Base-by-base conservation (phyloP, 2,329 filamentous ascomycete genomes). In the Ascochyta pisi region DNA sequence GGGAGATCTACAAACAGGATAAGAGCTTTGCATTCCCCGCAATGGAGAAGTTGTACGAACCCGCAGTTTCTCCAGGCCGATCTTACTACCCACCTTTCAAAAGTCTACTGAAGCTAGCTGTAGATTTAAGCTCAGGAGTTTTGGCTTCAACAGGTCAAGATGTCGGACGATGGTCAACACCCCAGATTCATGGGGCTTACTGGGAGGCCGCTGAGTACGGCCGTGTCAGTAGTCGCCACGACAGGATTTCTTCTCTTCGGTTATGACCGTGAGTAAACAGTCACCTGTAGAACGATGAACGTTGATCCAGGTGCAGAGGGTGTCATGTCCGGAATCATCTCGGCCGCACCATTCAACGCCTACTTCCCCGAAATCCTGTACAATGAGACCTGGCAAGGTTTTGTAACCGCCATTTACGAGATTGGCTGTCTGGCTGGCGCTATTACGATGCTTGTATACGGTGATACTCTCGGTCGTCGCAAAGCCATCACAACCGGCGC, bases 381-480 rank as follows among this genome's bases (percentile, higher is more conserved):
- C 51, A 68, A 83, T 61, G 70, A 77, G 13, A 80, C 78, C n/a
- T 77, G 81, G 69, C 79, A 80, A 66, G 81, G 80, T 47, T 80
- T 79, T 51, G 79, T 83, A 16, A 82, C 79, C 1, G 76, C 81
- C 15, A 82, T 82, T 58, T 84, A 83, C 69, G 81, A 83, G 55
- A 73, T 83, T 33, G 82, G 82, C n/a, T 81, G 78, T 57, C 64
- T 81, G 0, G 57, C 77, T 16, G 78, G 78, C 5, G 76, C 78
- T 3, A 66, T 79, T 29, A 67, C 72, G 38, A 73, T 75, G 50
- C 63, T 80, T 2, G 39, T 67, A 6, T 71, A 71, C 24, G 78
- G 77, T 10, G 78, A 81, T 54, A 61, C 63, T 6, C 64, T 81
- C 2, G 79, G 80, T 22, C 77, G 79, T 22, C 73, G 78, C 44